Base-by-base conservation (phyloP, 371 early-diverging fungal species). In the Syncephalastrum contaminatum region DNA sequence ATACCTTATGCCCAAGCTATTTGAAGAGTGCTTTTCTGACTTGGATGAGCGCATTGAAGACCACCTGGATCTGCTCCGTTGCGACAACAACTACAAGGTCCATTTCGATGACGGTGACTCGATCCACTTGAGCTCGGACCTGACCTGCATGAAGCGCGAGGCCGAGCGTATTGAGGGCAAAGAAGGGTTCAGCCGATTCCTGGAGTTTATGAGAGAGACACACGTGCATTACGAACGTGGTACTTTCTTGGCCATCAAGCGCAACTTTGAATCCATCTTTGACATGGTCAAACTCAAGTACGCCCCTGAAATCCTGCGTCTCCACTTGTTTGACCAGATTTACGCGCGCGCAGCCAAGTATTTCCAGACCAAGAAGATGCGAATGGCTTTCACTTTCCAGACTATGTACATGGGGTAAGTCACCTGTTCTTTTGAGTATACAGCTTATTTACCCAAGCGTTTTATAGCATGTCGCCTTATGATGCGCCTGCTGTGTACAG, bases 301-400 rank as follows among this genome's bases (percentile, higher is more conserved):
- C 50, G 61, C 62, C 3, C 75, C 77, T 8, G 72, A 68, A 15
- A 63, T 75, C n/a, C 64, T 78, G 47, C 66, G 67, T 16, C 61
- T 84, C 21, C 81, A 84, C 52, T 48, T 86, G n/a, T 70, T 81
- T 54, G 55, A 56, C 20, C 75, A 69, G 22, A 65, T 83, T 21
- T 86, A 82, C 63, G 53, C 66, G 14, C 65, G 84, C 19, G 81
- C 75, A 1, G 52, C 70, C 15, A 65, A 64, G 18, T 83, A 77
- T 49, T 86, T 86, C 63, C 61, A 67, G 51, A 71, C 73, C n/a
- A 81, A 82, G 42, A 77, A 81, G 58, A 72, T 86, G 68, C 63
- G 81, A n/a, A 76, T 80, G 77, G 85, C 85, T 1, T 83, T 86
- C 66, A 84, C 85, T 7, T 86, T 86, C 59, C 85, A 87, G 57